Evolutionary conservation across 2,329 filamentous ascomycete species (phyloP).

Genomic region (Decorospora gaudefroyi): DNA sequence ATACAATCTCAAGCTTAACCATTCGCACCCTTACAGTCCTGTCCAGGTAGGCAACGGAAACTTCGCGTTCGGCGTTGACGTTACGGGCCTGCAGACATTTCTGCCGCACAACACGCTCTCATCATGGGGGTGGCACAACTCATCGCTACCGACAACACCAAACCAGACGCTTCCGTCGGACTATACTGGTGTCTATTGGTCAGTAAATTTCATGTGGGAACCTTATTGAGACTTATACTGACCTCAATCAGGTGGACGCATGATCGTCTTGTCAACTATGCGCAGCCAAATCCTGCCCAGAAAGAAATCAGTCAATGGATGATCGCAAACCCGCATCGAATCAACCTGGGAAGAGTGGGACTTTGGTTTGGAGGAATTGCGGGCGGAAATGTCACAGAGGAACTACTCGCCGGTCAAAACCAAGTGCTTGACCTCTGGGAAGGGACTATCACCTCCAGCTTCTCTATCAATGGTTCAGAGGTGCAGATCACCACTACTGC

Average conservation of each 20-base stretch:
- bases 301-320: slow-evolving; percentile 58
- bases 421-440: slow-evolving; percentile 58
- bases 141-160: slow-evolving; percentile 48
- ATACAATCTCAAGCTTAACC: slow-evolving; percentile 57
- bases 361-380: slow-evolving; percentile 54
- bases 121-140: slow-evolving; percentile 55
- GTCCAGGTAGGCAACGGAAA: slow-evolving; percentile 57
- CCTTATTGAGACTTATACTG: too few relatives aligned
- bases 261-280: slow-evolving; percentile 51
- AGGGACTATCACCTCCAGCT: slow-evolving; percentile 53
- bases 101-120: slow-evolving; percentile 51
- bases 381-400: slow-evolving; percentile 49
- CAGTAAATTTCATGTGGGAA: too few relatives aligned
- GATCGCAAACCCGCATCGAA: slow-evolving; percentile 58
- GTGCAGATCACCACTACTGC: slow-evolving; percentile 54
- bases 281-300: slow-evolving; percentile 50
- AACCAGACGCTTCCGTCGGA: slow-evolving; percentile 45
- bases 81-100: slow-evolving; percentile 55
- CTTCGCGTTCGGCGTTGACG: slow-evolving; percentile 54
- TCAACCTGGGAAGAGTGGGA: slow-evolving; percentile 57
- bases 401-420: slow-evolving; percentile 46
- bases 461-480: slow-evolving; percentile 48
- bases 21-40: slow-evolving; percentile 57
- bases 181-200: slow-evolving; percentile 52
- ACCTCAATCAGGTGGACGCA: too few relatives aligned